These are phyloP conservation scores for Capsella bursapastoris DNA, from an alignment of 345 rosid genomes.

Conservation along the genomic window DNA sequence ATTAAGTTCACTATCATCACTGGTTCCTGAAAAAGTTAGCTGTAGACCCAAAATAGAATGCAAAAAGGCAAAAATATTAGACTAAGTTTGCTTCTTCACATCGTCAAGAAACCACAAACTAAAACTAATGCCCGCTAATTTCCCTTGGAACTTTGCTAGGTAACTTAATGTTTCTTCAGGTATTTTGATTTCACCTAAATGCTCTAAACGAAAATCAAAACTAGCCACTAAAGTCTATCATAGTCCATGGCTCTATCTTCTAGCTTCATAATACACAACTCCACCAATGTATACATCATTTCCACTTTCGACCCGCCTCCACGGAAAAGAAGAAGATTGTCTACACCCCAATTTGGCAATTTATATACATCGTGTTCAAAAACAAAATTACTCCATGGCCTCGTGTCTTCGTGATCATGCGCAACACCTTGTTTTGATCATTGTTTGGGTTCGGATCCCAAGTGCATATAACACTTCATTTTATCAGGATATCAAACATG, in stretches of 20 bases:
- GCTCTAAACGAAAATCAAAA: constrained; percentile 25
- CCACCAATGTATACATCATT: constrained; percentile 7
- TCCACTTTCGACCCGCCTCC: not conserved
- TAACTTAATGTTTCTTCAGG: not conserved
- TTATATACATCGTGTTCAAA: constrained; percentile 15
- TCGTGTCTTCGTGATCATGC: not conserved
- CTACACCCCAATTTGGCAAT: not conserved
- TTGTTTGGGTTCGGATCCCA: constrained; percentile 14
- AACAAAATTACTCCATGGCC: not conserved
- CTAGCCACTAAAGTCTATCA: not conserved
- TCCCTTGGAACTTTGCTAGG: constrained; percentile 10
- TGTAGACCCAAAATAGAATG: not conserved
- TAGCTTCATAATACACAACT: constrained; percentile 23
- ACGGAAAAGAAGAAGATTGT: constrained; percentile 15
- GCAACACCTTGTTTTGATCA: constrained; percentile 15
- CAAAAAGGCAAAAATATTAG: not conserved
- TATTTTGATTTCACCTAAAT: constrained; percentile 13
- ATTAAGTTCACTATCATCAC: not conserved
- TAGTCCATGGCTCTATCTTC: not conserved
- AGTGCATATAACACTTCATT: constrained; percentile 6
- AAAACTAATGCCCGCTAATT: constrained; percentile 19
- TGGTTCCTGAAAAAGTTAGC: constrained; percentile 18
- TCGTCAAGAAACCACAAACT: constrained; percentile 17
- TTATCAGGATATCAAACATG: not conserved
- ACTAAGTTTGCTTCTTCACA: constrained; percentile 8